Conservation (phyloP, 139 green algal species). For the Chlamydomonas asymmetrica region DNA sequence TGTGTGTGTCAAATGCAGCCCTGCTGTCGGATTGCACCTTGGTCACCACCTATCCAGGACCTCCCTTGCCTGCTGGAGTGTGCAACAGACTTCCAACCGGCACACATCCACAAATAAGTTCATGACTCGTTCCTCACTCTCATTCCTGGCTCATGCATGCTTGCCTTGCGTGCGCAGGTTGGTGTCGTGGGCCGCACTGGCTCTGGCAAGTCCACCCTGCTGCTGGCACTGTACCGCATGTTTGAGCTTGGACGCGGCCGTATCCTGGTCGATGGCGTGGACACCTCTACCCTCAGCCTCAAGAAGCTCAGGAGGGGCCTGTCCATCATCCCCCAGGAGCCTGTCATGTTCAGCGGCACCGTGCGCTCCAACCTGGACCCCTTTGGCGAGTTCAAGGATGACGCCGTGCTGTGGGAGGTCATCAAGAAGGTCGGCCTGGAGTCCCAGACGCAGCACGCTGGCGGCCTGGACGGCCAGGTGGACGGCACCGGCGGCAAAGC, state of each 20-base stretch:
- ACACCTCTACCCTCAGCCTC: conserved; percentile 58
- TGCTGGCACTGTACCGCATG: conserved; percentile 76
- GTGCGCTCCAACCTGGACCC: conserved; percentile 93
- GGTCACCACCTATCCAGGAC: too few species aligned
- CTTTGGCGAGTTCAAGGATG: conserved; percentile 51
- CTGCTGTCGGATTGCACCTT: too few species aligned
- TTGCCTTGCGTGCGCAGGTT: too few species aligned
- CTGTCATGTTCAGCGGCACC: conserved; percentile 83
- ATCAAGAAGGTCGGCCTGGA: conserved; percentile 74
- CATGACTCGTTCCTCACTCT: too few species aligned
- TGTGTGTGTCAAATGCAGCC: too few species aligned
- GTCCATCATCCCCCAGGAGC: conserved; percentile 76
- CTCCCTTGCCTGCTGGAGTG: too few species aligned
- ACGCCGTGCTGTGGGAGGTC: conserved; percentile 78
- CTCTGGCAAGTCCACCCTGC: conserved; percentile 71
- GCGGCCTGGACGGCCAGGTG: conserved; percentile 66
- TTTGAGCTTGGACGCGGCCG: conserved; percentile 60
- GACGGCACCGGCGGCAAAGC: conserved; percentile 44
- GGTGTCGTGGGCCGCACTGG: conserved; percentile 70
- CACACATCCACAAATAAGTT: too few species aligned
- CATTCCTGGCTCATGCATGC: too few species aligned
- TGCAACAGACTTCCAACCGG: too few species aligned
- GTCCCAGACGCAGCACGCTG: conserved; percentile 27
- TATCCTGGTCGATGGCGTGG: conserved; percentile 70
- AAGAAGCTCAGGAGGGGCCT: conserved; percentile 57